Conservation (phyloP, 495 filamentous ascomycete genomes). For the Hamigera avellanea region DNA sequence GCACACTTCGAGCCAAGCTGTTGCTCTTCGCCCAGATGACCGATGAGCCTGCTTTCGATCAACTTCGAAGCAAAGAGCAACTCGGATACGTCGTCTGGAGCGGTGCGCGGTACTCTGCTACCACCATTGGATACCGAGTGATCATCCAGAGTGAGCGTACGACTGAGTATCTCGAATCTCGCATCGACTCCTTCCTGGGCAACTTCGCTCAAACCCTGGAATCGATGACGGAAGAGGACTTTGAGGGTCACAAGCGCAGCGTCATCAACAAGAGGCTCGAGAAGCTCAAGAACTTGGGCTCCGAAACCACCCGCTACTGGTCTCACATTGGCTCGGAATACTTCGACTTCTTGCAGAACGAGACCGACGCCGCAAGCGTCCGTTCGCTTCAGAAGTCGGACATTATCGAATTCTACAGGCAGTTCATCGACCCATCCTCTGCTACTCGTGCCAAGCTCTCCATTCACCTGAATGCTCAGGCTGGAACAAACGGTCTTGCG, state of each 20-base stretch:
- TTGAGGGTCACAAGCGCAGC: slow-evolving; percentile 83
- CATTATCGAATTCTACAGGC: slow-evolving; percentile 65
- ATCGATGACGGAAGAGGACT: slow-evolving; percentile 72
- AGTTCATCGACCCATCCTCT: slow-evolving; percentile 67
- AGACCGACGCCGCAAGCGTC: slow-evolving; percentile 66
- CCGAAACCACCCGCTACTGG: slow-evolving; percentile 79
- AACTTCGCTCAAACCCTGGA: slow-evolving; percentile 51
- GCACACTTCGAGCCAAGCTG: slow-evolving; percentile 57
- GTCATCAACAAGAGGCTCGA: slow-evolving; percentile 81
- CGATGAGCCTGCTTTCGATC: slow-evolving; percentile 88
- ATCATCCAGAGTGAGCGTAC: slow-evolving; percentile 91
- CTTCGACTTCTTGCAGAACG: slow-evolving; percentile 76
- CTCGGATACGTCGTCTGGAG: slow-evolving; percentile 95
- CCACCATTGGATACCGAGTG: slow-evolving; percentile 74
- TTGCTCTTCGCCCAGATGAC: slow-evolving; percentile 83
- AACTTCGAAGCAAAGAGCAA: slow-evolving; percentile 92
- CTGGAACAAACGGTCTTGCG: slow-evolving; percentile 24
- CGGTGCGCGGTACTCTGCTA: slow-evolving; percentile 53
- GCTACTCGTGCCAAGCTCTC: slow-evolving; percentile 64
- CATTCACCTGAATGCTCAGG: slow-evolving; percentile 71
- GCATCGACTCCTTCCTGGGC: slow-evolving; percentile 75
- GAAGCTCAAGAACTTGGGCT: slow-evolving; percentile 82
- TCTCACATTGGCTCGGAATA: slow-evolving; percentile 72
- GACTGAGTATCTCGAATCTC: slow-evolving; percentile 67
- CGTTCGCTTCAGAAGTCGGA: slow-evolving; percentile 65